Evolutionary conservation across 805 yeast species (phyloP).

Genomic region (Isabelozyma pseudorhagii): DNA sequence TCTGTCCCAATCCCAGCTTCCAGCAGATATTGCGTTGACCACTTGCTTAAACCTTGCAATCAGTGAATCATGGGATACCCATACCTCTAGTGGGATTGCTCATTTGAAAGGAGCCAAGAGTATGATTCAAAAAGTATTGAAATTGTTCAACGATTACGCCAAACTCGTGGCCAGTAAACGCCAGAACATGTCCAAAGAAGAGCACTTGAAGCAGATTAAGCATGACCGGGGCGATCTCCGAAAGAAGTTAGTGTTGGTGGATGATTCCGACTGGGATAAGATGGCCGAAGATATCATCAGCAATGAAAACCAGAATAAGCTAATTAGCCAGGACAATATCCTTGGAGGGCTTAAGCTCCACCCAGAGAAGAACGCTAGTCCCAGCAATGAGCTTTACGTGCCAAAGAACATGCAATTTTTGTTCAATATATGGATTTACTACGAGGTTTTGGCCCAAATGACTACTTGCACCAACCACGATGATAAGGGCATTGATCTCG

Average conservation of each 20-base stretch:
- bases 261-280: slow-evolving; percentile 29
- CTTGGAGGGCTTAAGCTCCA: background rate
- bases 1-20: slow-evolving; percentile 25
- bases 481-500: slow-evolving; percentile 40
- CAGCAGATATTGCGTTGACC: slow-evolving; percentile 64
- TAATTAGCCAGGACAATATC: background rate
- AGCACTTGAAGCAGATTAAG: background rate
- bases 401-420: slow-evolving; percentile 49
- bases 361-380: background rate
- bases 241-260: slow-evolving; percentile 27
- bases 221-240: slow-evolving; percentile 9
- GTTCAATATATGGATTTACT: slow-evolving; percentile 65
- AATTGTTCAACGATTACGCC: slow-evolving; percentile 24
- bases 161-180: slow-evolving; percentile 9
- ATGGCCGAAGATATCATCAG: slow-evolving; percentile 13
- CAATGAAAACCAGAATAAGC: background rate
- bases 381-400: slow-evolving; percentile 11
- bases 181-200: slow-evolving; percentile 6
- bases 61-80: slow-evolving; percentile 69
- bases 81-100: slow-evolving; percentile 63
- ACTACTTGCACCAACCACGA: slow-evolving; percentile 50
- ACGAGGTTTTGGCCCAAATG: slow-evolving; percentile 65
- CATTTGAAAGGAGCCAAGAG: slow-evolving; percentile 66
- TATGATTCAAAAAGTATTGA: slow-evolving; percentile 49
- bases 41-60: slow-evolving; percentile 62